Base-by-base conservation (phyloP, 2,329 filamentous ascomycete genomes). In the Talaromyces sp. region DNA sequence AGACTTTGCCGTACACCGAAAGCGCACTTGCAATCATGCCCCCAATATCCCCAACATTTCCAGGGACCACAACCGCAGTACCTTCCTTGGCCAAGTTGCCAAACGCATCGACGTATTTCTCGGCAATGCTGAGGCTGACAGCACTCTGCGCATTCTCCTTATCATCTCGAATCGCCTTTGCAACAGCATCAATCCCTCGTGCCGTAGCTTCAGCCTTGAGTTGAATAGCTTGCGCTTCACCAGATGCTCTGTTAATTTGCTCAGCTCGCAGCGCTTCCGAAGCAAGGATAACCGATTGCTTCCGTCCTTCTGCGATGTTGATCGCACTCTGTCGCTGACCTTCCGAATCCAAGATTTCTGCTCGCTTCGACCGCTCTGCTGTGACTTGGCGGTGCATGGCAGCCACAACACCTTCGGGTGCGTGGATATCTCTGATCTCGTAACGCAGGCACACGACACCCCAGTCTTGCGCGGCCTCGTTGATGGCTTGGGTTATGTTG, bases 311-410 rank as follows among this genome's bases (percentile, higher is more conserved):
- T 59, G 94, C 94, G 67, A 99, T 97, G 76, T 99, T 99, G 84
- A 99, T 99, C 43, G 94, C 94, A 70, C 88, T 93, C 79, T 99
- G 94, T 64, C 94, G 84, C 78, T 99, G 94, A 77, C 94, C 94
- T 73, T 99, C 94, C 0, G 91, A 96, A 61, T 99, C 94, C 54
- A 99, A 83, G 69, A 99, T 99, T 79, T 99, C 94, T 60, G 94
- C 94, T 65, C 94, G 89, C 84, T 99, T 99, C 70, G 90, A 95
- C 48, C 94, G 89, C 80, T 99, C 94, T 19, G 94, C 94, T 0
- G 94, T 97, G 56, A 99, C 94, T 75, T 97, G 93, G 65, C 94
- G 86, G 80, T 99, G 94, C 94, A 99, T 99, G 69, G 94, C 94
- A 69, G 92, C 91, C 62, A 97, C 93, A 12, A 99, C 94, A 55